Evolutionary conservation across 2,329 filamentous ascomycete genomes (phyloP).

Genomic region (Endocalyx cinctus): DNA sequence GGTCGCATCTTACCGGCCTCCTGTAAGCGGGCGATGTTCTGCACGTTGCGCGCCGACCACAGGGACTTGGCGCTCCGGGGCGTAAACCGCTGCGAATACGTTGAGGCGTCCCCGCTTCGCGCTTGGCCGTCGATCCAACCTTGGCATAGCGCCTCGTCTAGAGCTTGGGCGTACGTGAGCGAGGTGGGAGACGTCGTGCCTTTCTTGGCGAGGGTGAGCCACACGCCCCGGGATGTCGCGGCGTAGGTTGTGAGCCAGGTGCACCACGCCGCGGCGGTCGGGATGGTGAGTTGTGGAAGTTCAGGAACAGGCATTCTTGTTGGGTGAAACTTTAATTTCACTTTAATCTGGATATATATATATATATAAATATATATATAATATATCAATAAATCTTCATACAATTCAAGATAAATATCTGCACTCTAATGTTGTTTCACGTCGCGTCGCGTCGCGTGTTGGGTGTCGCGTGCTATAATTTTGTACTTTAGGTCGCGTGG

Average conservation of each 20-base stretch:
- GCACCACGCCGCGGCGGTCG: conserved; percentile 18
- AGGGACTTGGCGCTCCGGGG: conserved; percentile 49
- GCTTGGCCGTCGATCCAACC: conserved; percentile 61
- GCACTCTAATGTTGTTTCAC: too few species aligned
- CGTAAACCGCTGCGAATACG: conserved; percentile 54
- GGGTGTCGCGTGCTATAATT: too few species aligned
- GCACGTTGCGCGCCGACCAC: conserved; percentile 58
- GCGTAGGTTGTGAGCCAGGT: conserved; percentile 20
- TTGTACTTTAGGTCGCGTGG: too few species aligned
- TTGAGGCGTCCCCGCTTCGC: conserved; percentile 35
- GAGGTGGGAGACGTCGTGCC: conserved; percentile 17
- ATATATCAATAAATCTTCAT: too few species aligned
- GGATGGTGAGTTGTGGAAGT: conserved; percentile 17
- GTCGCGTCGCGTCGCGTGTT: too few species aligned
- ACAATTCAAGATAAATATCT: too few species aligned
- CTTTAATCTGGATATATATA: too few species aligned
- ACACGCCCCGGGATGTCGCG: conserved; percentile 18
- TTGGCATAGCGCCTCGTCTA: conserved; percentile 54
- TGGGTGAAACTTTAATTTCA: too few species aligned
- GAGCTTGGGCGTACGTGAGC: conserved; percentile 36
- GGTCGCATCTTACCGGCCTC: conserved; percentile 43
- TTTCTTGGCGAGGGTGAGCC: conserved; percentile 25
- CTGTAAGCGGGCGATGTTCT: conserved; percentile 41
- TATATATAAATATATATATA: too few species aligned
- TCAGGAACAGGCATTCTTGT: too few species aligned